phyloP scores from a whole-genome alignment of 345 rosid species.

The Triadica sebifera region DNA sequence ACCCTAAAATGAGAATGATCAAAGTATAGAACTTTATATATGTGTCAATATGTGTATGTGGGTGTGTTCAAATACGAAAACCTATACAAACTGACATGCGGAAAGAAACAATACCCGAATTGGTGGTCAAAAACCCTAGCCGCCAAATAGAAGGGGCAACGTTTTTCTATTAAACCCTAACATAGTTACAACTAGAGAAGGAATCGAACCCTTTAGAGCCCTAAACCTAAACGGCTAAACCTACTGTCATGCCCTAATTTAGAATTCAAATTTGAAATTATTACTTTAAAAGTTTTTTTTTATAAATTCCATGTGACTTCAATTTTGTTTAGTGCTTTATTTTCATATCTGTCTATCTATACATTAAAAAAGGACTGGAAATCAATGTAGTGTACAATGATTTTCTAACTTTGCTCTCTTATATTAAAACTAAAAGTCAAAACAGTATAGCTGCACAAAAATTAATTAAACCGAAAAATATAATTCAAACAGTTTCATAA shows the following conservation, averaged over 20 bases:
- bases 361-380: too few species aligned
- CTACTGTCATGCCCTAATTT: neutral
- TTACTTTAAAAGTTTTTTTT: too few species aligned
- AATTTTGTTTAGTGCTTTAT: too few species aligned
- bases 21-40: neutral
- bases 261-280: too few species aligned
- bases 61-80: neutral
- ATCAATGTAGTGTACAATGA: too few species aligned
- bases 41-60: neutral
- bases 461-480: too few species aligned
- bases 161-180: slow-evolving; percentile 3
- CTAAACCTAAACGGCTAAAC: neutral
- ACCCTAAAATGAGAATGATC: neutral
- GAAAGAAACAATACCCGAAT: neutral
- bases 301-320: too few species aligned
- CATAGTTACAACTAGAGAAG: neutral
- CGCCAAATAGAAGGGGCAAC: slow-evolving; percentile 30
- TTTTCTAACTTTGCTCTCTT: too few species aligned
- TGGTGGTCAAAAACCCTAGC: slow-evolving; percentile 43
- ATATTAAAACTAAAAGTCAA: too few species aligned
- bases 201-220: neutral
- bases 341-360: too few species aligned
- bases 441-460: too few species aligned
- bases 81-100: neutral
- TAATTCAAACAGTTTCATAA: too few species aligned